Evolutionary conservation across 2,329 filamentous ascomycete genomes (phyloP), one percentile per base, ranked within the genome.

Genomic region (Aureobasidium sp.): DNA sequence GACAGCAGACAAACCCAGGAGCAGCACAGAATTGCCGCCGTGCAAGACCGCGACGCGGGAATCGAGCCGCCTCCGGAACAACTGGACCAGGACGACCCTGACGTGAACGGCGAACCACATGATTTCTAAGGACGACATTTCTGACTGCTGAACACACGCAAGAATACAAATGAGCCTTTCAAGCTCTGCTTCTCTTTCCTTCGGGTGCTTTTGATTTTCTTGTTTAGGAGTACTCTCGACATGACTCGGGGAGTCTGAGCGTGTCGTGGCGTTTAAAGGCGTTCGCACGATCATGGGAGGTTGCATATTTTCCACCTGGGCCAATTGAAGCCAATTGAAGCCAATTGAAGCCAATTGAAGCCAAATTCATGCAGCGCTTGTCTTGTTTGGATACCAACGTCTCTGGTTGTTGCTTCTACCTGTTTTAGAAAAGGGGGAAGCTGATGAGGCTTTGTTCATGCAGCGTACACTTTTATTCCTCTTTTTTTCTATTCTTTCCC

Each of bases 1-100:
- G 64, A 65, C 29, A 70, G 69, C 51, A 53, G 62, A 64, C 70
- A 72, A 65, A 68, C 65, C 9, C 57, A 66, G 33, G 70, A 73
- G 62, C 71, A 73, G 60, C 62, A 63, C 45, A 66, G 70, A 19
- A 62, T 73, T 37, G 60, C 65, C 19, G 65, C 61, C 6, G 60
- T 65, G 40, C 69, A 71, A 62, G 60, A 60, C 15, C 21, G 25
- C 27, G 57, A 46, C n/a, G 37, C 21, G 13, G 46, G 25, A 9
- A 51, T 49, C 3, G 57, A 60, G 21, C 45, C 57, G 8, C 57
- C 57, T 42, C 57, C 57, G n/a, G 55, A 50, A 42, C 19, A 25
- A 46, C 42, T 38, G 33, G 42, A 31, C 43, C 19, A 57, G 21
- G 53, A 38, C 4, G 42, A 38, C 42, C 43, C 38, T 4, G 43